Percentiles rank a stretch among this genome's conserved stretches.
phyloP scores from a whole-genome alignment of 129 eudicot genomes.

The Flaveria brownii region DNA sequence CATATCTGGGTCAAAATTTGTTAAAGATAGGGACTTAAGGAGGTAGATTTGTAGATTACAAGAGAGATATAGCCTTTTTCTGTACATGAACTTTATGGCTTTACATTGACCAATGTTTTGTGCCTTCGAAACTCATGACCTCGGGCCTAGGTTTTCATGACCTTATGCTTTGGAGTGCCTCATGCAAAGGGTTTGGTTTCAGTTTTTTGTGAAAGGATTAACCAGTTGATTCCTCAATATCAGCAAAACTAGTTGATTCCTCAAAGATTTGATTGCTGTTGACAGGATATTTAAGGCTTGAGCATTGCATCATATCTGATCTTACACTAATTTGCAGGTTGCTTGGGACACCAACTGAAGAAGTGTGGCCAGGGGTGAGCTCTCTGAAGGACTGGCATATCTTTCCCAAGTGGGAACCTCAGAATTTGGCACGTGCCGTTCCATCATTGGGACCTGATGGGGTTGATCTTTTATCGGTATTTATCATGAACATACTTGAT shows the following conservation, averaged over 20 bases:
- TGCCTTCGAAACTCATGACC: too few relatives aligned
- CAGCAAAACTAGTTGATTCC: not conserved
- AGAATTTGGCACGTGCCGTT: conserved; percentile 72
- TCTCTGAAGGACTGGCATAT: conserved; percentile 84
- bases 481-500: not conserved
- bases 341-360: conserved; percentile 90
- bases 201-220: not conserved
- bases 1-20: too few relatives aligned
- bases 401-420: conserved; percentile 88
- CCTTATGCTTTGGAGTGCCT: not conserved
- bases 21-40: too few relatives aligned
- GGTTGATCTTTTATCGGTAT: conserved; percentile 74
- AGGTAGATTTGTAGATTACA: too few relatives aligned
- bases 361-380: conserved; percentile 85
- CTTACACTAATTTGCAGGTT: conserved; percentile 45
- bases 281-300: not conserved
- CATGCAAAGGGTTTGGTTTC: not conserved
- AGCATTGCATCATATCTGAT: not conserved
- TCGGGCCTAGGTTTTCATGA: too few relatives aligned
- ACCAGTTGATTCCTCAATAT: too few relatives aligned
- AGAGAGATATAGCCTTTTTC: too few relatives aligned
- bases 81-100: too few relatives aligned
- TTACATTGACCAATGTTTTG: too few relatives aligned
- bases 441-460: conserved; percentile 85
- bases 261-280: not conserved